These are phyloP conservation scores for Curvularia sp. DNA, from an alignment of 2,329 filamentous ascomycete genomes.

Conservation along the genomic window DNA sequence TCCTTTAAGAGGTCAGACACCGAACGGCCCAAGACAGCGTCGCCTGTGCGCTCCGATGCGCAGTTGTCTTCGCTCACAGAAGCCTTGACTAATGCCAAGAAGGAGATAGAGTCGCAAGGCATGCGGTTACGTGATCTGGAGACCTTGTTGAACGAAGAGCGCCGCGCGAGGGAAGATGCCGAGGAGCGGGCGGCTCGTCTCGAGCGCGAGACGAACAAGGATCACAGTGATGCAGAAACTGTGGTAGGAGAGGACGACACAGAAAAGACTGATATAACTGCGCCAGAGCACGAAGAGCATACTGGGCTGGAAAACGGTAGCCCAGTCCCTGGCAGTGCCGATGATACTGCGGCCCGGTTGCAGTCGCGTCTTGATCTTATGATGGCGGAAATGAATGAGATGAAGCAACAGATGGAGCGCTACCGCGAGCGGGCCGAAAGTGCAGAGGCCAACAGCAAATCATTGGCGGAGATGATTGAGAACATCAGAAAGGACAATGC, in stretches of 20 bases:
- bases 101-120: conserved; percentile 84
- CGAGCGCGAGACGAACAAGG: conserved; percentile 65
- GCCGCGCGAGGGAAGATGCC: conserved; percentile 79
- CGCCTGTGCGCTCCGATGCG: conserved; percentile 68
- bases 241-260: conserved; percentile 30
- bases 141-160: conserved; percentile 77
- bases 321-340: conserved; percentile 32
- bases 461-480: conserved; percentile 85
- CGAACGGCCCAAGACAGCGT: conserved; percentile 72
- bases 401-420: conserved; percentile 79
- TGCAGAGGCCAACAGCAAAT: conserved; percentile 81
- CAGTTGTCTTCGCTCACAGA: conserved; percentile 87
- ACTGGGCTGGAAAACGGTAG: conserved; percentile 33
- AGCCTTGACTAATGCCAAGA: conserved; percentile 81
- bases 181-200: conserved; percentile 81
- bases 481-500: conserved; percentile 75
- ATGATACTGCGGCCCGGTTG: conserved; percentile 57
- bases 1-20: conserved; percentile 78
- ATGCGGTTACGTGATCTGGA: conserved; percentile 83
- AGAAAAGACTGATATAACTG: conserved; percentile 17
- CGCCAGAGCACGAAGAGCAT: conserved; percentile 26
- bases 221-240: conserved; percentile 42
- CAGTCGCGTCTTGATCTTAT: conserved; percentile 79
- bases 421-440: conserved; percentile 80
- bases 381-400: conserved; percentile 78